Conservation (phyloP, 1,284 basidiomycete species). For the Lentinus polychrous region DNA sequence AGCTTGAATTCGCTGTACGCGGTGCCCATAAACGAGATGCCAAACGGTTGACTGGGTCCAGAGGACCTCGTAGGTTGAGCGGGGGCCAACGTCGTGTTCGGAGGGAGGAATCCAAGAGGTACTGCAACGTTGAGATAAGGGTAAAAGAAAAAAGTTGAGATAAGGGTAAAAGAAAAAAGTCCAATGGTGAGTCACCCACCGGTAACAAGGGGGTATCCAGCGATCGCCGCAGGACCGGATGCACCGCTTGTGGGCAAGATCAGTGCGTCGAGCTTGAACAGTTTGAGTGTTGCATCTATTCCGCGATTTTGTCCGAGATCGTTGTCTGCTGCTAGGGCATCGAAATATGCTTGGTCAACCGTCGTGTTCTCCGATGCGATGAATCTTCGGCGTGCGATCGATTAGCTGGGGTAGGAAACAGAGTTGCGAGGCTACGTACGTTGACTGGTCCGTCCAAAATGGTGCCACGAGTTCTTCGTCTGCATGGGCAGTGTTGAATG, state of each 20-base stretch:
- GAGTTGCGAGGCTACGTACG: conserved; percentile 19
- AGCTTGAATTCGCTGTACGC: conserved; percentile 45
- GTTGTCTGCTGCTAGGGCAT: conserved; percentile 29
- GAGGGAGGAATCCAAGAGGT: conserved; percentile 40
- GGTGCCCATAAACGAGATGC: conserved; percentile 42
- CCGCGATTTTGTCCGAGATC: conserved; percentile 33
- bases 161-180: neutral
- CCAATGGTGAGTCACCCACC: conserved; percentile 16
- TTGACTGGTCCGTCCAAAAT: conserved; percentile 33
- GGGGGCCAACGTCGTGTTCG: conserved; percentile 24
- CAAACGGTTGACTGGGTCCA: conserved; percentile 41
- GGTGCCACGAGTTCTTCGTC: conserved; percentile 33
- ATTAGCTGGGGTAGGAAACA: neutral
- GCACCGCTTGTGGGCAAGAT: conserved; percentile 31
- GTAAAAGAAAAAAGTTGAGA: conserved; percentile 1
- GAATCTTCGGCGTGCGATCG: conserved; percentile 22
- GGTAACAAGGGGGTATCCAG: conserved; percentile 36
- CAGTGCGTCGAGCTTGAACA: conserved; percentile 37
- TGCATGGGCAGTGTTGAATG: conserved; percentile 35
- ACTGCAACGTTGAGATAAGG: conserved; percentile 21
- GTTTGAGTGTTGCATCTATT: conserved; percentile 37
- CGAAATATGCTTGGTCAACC: conserved; percentile 31
- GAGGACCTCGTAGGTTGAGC: conserved; percentile 27
- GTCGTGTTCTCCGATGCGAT: conserved; percentile 30
- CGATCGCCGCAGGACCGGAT: conserved; percentile 30